Evolutionary conservation across 352 stramenopile species (phyloP), one percentile per base, ranked within the genome.

Genomic region (Blastocystis sp.): DNA sequence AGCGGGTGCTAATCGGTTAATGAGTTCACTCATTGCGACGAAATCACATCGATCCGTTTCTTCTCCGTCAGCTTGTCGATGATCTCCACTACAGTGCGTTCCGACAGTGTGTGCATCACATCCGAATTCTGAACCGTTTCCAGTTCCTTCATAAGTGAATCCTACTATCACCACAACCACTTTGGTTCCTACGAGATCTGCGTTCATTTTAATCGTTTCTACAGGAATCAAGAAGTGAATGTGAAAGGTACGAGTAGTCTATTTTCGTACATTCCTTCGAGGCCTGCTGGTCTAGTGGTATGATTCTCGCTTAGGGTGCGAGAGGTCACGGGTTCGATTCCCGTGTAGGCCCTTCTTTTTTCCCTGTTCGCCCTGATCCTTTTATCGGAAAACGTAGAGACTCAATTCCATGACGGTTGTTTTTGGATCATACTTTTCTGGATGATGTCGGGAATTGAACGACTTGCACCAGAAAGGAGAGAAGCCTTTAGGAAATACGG

Each of bases 301-400:
- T 75, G 63, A 75, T 75, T 75, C 63, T 75, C 32, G 63, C 63
- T 75, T 75, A 75, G 63, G 63, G 63, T 75, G 63, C 36, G 63
- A 75, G 63, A 75, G 63, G 63, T 61, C 42, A 78, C 42, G 67
- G 67, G 67, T 78, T 78, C 67, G 67, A 78, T 78, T 78, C 67
- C 67, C 67, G 67, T 78, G 67, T 78, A 78, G 67, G 67, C 67
- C 67, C 67, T 40, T 78, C n/a, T 59, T 78, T 78, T 61, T 59
- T 27, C 36, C 34, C 36, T 59, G n/a, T 78, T 51, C 14, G 18
- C n/a, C 14, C 40, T 24, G 14, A 9, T 6, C n/a, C n/a, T n/a
- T n/a, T n/a, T n/a, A n/a, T n/a, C n/a, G n/a, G n/a, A n/a, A n/a
- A n/a, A n/a, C n/a, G n/a, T n/a, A n/a, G 36, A 49, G 11, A 14